Percentiles rank a stretch among this genome's conserved stretches.
phyloP scores from a whole-genome alignment of 768 basidiomycete species.

The Mycena vulgaris region DNA sequence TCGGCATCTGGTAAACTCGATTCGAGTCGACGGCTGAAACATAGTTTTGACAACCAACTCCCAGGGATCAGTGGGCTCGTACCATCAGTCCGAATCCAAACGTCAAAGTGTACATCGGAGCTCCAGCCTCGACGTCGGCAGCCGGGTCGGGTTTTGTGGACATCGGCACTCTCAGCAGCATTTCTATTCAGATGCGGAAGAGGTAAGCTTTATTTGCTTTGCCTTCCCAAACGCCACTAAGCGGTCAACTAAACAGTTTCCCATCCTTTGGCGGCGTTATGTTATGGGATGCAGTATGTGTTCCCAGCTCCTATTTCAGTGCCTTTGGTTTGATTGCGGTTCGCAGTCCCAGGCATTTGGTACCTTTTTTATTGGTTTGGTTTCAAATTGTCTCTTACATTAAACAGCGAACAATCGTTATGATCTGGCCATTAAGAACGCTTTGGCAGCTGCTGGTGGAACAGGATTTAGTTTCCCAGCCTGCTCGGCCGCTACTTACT shows the following conservation, averaged over 20 bases:
- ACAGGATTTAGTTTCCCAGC: conserved; percentile 77
- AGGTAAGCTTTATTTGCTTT: conserved; percentile 40
- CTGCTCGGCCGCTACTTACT: conserved; percentile 71
- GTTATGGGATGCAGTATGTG: conserved; percentile 67
- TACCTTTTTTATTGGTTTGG: not conserved
- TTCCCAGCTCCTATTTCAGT: conserved; percentile 44
- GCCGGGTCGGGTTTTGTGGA: conserved; percentile 75
- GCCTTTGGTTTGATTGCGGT: not conserved
- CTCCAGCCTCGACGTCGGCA: conserved; percentile 70
- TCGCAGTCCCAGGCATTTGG: conserved; percentile 33
- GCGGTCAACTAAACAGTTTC: conserved; percentile 51
- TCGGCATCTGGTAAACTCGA: conserved; percentile 65
- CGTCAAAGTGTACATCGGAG: conserved; percentile 78
- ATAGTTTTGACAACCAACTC: not conserved
- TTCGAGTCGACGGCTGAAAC: not conserved
- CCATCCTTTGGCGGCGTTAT: conserved; percentile 78
- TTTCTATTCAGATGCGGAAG: conserved; percentile 65
- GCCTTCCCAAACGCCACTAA: not conserved
- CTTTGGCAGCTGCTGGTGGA: conserved; percentile 73
- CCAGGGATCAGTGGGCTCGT: conserved; percentile 78
- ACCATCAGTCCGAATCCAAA: conserved; percentile 70
- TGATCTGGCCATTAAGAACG: conserved; percentile 73
- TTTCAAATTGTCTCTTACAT: not conserved
- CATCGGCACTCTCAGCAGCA: conserved; percentile 60
- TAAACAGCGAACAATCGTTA: conserved; percentile 69